Conservation (phyloP, 495 filamentous ascomycete genomes). For the Penicillium turbatum region DNA sequence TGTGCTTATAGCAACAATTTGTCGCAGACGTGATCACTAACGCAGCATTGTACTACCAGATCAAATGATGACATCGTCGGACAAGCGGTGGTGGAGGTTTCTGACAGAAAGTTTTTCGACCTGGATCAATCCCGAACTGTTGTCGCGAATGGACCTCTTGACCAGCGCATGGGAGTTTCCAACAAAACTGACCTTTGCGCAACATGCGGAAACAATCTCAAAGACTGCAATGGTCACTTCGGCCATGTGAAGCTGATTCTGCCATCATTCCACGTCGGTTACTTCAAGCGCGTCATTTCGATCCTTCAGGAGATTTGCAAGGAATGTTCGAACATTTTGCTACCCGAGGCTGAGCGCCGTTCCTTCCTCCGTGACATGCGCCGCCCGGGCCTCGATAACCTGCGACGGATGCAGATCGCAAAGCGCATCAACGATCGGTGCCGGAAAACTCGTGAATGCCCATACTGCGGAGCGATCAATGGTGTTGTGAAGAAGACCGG, state of each 20-base stretch:
- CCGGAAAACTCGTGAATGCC: conserved; percentile 74
- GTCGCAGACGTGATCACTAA: conserved; percentile 23
- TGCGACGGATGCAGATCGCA: conserved; percentile 69
- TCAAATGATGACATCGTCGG: conserved; percentile 90
- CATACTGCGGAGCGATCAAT: conserved; percentile 71
- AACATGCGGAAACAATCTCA: conserved; percentile 73
- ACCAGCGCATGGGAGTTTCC: conserved; percentile 84
- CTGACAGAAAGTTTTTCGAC: conserved; percentile 86
- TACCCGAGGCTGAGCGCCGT: conserved; percentile 71
- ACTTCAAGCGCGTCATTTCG: conserved; percentile 82
- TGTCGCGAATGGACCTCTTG: conserved; percentile 77
- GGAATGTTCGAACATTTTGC: conserved; percentile 59
- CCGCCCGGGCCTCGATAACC: conserved; percentile 77
- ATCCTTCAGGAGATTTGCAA: conserved; percentile 96
- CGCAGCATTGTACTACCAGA: conserved; percentile 35
- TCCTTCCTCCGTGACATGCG: conserved; percentile 72
- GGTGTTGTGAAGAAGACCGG: conserved; percentile 85
- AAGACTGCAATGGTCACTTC: conserved; percentile 90
- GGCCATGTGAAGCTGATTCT: conserved; percentile 85
- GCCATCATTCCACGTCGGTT: conserved; percentile 92
- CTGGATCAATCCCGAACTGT: conserved; percentile 65
- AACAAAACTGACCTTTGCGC: conserved; percentile 67
- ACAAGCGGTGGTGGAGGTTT: conserved; percentile 89
- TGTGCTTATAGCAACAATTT: conserved; percentile 7
- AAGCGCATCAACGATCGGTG: conserved; percentile 87